Conservation (phyloP, 2,329 filamentous ascomycete species). For the Neurospora sp. region DNA sequence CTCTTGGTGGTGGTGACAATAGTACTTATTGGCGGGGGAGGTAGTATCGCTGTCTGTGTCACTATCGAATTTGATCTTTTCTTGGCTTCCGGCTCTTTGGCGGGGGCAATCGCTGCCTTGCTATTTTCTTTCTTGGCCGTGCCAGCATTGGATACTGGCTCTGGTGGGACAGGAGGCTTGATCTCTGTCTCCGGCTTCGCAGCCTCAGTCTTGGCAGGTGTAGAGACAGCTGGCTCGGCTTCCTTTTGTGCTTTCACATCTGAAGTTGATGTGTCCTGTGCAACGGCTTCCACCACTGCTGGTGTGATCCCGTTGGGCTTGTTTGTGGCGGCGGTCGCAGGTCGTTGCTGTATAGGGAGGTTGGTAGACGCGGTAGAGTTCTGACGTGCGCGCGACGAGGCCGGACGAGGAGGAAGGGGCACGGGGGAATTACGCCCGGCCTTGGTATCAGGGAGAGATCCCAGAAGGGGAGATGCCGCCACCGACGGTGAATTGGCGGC, state of each 20-base stretch:
- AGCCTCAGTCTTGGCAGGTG: slow-evolving; percentile 18
- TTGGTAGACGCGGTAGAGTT: slow-evolving; percentile 56
- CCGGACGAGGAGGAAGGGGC: slow-evolving; percentile 51
- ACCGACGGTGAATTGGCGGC: slow-evolving; percentile 57
- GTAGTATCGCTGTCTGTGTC: slow-evolving; percentile 28
- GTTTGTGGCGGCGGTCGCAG: slow-evolving; percentile 50
- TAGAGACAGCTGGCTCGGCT: slow-evolving; percentile 30
- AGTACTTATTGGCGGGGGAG: slow-evolving; percentile 26
- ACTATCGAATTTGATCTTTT: slow-evolving; percentile 8
- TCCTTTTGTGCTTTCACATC: slow-evolving; percentile 43
- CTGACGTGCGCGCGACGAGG: slow-evolving; percentile 63
- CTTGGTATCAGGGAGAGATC: slow-evolving; percentile 54
- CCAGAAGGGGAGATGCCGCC: slow-evolving; percentile 66
- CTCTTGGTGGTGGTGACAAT: slow-evolving; percentile 53
- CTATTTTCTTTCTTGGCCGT: slow-evolving; percentile 14
- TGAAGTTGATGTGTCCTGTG: slow-evolving; percentile 19
- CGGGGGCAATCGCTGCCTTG: background rate
- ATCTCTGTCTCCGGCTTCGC: slow-evolving; percentile 22
- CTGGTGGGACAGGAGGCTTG: slow-evolving; percentile 18
- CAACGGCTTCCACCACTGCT: slow-evolving; percentile 26
- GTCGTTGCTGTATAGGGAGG: slow-evolving; percentile 45
- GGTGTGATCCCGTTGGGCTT: slow-evolving; percentile 46
- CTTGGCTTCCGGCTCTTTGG: slow-evolving; percentile 5
- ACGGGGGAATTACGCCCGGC: slow-evolving; percentile 48
- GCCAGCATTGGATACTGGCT: slow-evolving; percentile 16